Base-by-base conservation (phyloP, 805 yeast genomes). In the Naumovozyma dairenensis region DNA sequence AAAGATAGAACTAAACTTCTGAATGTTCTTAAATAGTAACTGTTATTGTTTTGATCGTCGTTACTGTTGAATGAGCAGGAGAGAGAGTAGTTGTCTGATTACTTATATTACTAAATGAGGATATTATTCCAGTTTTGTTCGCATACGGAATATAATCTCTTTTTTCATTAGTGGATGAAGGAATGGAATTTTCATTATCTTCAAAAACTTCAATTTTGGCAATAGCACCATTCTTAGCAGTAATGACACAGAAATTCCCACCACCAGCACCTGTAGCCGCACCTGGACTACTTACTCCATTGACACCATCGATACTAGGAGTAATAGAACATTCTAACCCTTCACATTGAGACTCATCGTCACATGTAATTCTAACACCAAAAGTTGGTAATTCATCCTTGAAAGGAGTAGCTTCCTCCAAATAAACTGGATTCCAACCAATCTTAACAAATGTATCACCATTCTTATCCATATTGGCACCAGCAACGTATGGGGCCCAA, bases 401-500 rank as follows among this genome's bases (percentile, higher is more conserved):
- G 63, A 75, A 79, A 7, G 79, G 72, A 18, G 67, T 55, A 1
- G 62, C 44, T 34, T 64, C 66, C 44, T 78, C 87, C 46, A 80
- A 56, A 58, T 82, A 80, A 37, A 78, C 70, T 12, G 95, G 94
- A 59, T 84, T 84, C 92, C 93, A 83, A 29, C 87, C 94, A 53
- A 84, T 72, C 60, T 83, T 85, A 44, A 81, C 82, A 54, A 45
- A 84, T 3, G 94, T 84, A 54, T 71, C 70, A 25, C 82, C 78
- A 40, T 51, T 59, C 40, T 56, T 57, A 55, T 83, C 93, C 65
- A 72, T 72, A 65, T 84, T 84, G 40, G 85, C 82, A 43, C 95
- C 95, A 12, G 87, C 93, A 43, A 85, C 93, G 47, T 82, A 84
- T 17, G 94, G 94, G 14, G 94, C 62, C 94, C 94, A 85, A 70